phyloP scores from a whole-genome alignment of 2,329 filamentous ascomycete genomes.

The Trichoderma harzianum region DNA sequence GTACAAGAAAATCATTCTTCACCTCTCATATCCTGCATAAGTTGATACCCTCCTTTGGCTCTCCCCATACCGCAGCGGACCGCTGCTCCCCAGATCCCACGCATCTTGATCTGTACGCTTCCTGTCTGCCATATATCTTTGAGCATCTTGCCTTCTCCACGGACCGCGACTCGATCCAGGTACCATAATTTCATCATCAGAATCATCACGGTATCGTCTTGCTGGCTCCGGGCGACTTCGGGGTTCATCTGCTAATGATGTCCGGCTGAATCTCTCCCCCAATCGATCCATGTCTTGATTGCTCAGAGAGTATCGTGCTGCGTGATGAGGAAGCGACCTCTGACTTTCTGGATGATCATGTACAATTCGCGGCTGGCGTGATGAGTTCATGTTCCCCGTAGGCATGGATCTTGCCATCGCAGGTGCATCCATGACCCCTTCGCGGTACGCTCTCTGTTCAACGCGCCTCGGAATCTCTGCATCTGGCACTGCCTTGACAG shows the following conservation, averaged over 20 bases:
- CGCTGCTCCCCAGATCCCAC: neutral
- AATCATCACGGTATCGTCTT: neutral
- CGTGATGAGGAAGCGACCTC: neutral
- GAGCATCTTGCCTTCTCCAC: conserved; percentile 1
- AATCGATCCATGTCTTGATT: neutral
- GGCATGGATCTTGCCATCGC: neutral
- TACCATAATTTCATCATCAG: neutral
- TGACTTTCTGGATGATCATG: neutral
- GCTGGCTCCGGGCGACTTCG: neutral
- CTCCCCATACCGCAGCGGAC: neutral
- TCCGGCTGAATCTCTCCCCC: neutral
- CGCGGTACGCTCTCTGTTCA: neutral
- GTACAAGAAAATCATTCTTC: neutral
- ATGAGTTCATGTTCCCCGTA: neutral
- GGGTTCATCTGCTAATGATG: neutral
- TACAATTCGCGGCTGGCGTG: neutral
- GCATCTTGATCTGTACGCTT: neutral
- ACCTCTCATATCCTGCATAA: neutral
- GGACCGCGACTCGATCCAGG: neutral
- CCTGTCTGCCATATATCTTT: neutral
- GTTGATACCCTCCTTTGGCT: neutral
- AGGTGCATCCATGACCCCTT: neutral
- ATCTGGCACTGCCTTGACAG: neutral
- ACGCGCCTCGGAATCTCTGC: neutral
- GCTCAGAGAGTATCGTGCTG: neutral